A percentile compares a stretch with the other conserved stretches of the same genome.
Evolutionary conservation across 2,329 filamentous ascomycete genomes (phyloP).

Genomic region (Calycina herbarum): DNA sequence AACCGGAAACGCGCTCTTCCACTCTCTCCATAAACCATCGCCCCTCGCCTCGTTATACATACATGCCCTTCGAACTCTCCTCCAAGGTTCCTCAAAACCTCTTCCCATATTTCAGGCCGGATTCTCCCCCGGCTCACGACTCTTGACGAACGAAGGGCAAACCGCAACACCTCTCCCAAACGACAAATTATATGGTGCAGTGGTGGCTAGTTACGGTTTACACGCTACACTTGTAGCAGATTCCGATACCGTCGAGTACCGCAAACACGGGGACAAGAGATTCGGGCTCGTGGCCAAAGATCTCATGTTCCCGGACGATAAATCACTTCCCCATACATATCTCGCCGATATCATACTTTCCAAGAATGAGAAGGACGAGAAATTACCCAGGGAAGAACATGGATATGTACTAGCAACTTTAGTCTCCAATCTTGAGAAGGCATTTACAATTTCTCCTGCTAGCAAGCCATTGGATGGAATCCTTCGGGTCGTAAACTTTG

Average conservation of each 20-base stretch:
- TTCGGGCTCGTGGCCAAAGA: conserved; percentile 84
- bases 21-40: conserved; percentile 11
- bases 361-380: conserved; percentile 34
- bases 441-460: conserved; percentile 77
- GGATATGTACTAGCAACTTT: conserved; percentile 76
- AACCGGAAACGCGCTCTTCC: conserved; percentile 59
- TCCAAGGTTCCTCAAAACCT: conserved; percentile 53
- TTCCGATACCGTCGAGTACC: conserved; percentile 81
- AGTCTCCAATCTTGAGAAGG: conserved; percentile 78
- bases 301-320: conserved; percentile 59
- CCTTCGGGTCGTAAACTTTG: conserved; percentile 75
- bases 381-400: conserved; percentile 51
- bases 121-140: conserved; percentile 56
- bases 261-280: conserved; percentile 71
- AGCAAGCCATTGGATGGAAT: conserved; percentile 69
- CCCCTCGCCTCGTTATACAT: conserved; percentile 16
- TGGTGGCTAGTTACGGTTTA: conserved; percentile 88
- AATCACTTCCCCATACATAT: conserved; percentile 56
- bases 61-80: conserved; percentile 55
- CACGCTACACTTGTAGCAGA: conserved; percentile 88
- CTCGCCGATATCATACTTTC: conserved; percentile 48
- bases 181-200: conserved; percentile 63
- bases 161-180: conserved; percentile 29
- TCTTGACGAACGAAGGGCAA: conserved; percentile 42
- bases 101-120: conserved; percentile 63